A percentile compares a stretch with the other conserved stretches of the same genome.
phyloP scores from a whole-genome alignment of 495 filamentous ascomycete species.

The Beverwykella pulmonaria region DNA sequence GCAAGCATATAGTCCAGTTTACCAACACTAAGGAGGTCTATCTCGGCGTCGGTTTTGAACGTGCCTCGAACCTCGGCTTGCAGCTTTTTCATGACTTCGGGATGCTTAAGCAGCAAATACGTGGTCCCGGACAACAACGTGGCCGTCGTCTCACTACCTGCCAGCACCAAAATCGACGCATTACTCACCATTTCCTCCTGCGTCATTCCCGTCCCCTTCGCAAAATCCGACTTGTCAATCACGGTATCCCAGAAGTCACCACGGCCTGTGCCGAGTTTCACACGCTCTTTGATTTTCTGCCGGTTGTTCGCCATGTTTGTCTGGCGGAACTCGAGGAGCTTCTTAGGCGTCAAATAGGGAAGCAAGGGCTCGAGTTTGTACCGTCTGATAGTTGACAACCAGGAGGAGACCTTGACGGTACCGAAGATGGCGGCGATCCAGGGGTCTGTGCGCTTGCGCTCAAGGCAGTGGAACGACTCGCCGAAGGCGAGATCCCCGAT shows the following conservation, averaged over 20 bases:
- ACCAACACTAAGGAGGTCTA: conserved; percentile 52
- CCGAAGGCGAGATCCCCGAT: conserved; percentile 65
- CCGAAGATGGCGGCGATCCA: conserved; percentile 59
- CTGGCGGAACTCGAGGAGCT: neutral
- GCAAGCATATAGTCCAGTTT: conserved; percentile 59
- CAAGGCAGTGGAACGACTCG: conserved; percentile 59
- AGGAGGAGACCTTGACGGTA: conserved; percentile 21
- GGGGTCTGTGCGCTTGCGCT: conserved; percentile 53
- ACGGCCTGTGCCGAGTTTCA: conserved; percentile 28
- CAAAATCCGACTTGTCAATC: conserved; percentile 12
- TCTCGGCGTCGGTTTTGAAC: conserved; percentile 57
- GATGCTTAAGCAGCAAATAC: conserved; percentile 57
- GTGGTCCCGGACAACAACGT: conserved; percentile 57
- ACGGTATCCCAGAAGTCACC: conserved; percentile 29
- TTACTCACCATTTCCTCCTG: conserved; percentile 19
- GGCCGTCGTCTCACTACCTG: conserved; percentile 61
- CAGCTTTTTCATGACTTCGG: conserved; percentile 49
- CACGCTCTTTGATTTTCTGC: conserved; percentile 38
- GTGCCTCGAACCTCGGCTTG: conserved; percentile 53
- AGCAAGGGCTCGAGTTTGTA: neutral
- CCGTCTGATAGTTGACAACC: neutral
- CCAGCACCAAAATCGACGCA: conserved; percentile 24
- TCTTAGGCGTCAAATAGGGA: conserved; percentile 5
- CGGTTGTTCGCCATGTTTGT: conserved; percentile 12
- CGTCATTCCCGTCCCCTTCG: conserved; percentile 31